Evolutionary conservation across 257 asterid species (phyloP).

Genomic region (Nicotiana tabacum): DNA sequence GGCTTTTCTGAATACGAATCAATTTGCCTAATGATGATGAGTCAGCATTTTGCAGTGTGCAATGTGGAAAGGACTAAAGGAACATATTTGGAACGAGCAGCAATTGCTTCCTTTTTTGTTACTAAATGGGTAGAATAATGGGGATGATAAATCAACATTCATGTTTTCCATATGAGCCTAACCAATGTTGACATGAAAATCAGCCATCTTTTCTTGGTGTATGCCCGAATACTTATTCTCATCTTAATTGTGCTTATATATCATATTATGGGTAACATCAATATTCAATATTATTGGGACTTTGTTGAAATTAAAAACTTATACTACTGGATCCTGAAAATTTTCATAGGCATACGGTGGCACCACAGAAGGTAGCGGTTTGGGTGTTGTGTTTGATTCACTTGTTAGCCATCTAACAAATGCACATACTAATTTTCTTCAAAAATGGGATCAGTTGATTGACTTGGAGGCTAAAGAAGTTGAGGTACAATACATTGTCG

Average conservation of each 20-base stretch:
- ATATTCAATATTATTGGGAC: background rate
- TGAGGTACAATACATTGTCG: conserved; percentile 48
- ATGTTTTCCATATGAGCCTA: background rate
- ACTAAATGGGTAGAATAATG: background rate
- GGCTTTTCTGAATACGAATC: background rate
- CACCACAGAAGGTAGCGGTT: conserved; percentile 72
- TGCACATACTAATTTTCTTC: conserved; percentile 61
- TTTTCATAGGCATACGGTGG: conserved; percentile 76
- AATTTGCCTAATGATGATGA: background rate
- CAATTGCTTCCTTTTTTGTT: background rate
- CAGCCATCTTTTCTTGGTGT: background rate
- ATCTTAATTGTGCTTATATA: background rate
- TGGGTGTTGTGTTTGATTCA: conserved; percentile 66
- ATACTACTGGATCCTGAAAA: background rate
- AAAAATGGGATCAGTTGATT: conserved; percentile 80
- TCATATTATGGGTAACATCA: background rate
- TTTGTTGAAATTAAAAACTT: background rate
- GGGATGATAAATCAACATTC: background rate
- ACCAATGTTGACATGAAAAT: background rate
- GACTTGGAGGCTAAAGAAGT: conserved; percentile 83
- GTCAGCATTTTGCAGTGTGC: background rate
- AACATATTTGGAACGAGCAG: background rate
- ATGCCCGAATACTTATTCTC: background rate
- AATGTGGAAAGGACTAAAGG: background rate
- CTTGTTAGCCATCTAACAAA: conserved; percentile 70